Evolutionary conservation across 306 rosid species (phyloP), one percentile per base, ranked within the genome.

Genomic region (Castanea sativa): DNA sequence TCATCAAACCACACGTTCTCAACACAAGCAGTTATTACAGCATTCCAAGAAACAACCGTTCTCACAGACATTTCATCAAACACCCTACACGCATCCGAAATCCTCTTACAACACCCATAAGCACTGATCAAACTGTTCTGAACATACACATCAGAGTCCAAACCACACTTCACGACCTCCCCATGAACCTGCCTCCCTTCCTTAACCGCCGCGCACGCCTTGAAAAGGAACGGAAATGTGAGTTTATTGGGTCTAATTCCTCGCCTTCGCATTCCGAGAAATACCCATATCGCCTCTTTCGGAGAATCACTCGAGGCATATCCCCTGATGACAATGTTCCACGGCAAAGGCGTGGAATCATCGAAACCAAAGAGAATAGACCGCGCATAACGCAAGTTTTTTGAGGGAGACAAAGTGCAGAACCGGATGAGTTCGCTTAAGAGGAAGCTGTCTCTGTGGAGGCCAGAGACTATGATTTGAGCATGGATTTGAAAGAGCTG

Each of bases 31-130:
- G 97, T 86, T 4, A 90, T 78, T 32, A 95, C 69, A 1, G 92
- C 82, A 73, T 95, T 95, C 97, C 99, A 95, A 2, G 98, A 95
- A 81, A 95, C 98, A 77, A 88, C 55, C 1, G 85, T 89, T 78
- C 93, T 88, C 0, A 56, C 89, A 38, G 76, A 69, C 94, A 95
- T 93, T 89, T 78, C 96, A 52, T 90, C 98, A 55, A 95, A 93
- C 89, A 90, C 81, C 41, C 57, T 59, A 0, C 71, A 19, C 0
- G 97, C 97, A 52, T 85, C 81, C 33, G 9, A 21, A 11, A 91
- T 86, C 65, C 82, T 95, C 88, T 76, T 89, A 35, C 99, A 95
- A 67, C 52, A 73, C 6, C 97, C 98, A 14, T 93, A 93, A 0
- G 92, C 92, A 32, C 81, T 74, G 6, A 95, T 81, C 87, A 95